Evolutionary conservation across 2,329 filamentous ascomycete species (phyloP), one percentile per base, ranked within the genome.

Genomic region (Scedosporium minutisporum): DNA sequence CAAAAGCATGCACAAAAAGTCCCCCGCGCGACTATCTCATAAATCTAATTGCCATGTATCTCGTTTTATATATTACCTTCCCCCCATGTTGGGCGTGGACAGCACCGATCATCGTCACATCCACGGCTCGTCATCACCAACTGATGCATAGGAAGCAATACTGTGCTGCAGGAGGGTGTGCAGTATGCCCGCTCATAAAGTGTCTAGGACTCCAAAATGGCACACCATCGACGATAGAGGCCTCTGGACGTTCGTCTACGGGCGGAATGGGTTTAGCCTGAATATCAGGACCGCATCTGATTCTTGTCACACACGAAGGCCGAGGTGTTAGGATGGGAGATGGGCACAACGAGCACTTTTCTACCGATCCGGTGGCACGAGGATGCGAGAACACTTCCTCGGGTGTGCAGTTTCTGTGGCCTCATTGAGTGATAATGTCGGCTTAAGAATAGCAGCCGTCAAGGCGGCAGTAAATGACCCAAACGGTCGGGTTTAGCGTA

Each of bases 401-500:
- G 29, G 51, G 21, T 21, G 6, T 55, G 4, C 12, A 12, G 5
- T 12, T 9, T 21, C 18, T 21, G 57, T 18, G 21, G 7, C 5
- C 6, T 23, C 38, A 46, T 16, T 29, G n/a, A 42, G 38, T 4
- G 12, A 18, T 16, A 59, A 61, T 57, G 25, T 18, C 18, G 27
- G 38, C 46, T 29, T 29, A 61, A 48, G n/a, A 57, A 55, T 57
- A 55, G 23, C 46, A 61, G 60, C 60, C 48, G 60, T 41, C 46
- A 6, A 57, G 29, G 48, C 60, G 60, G 48, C 48, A 57, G 46
- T 29, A 55, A 57, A 61, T 53, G 59, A 57, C 60, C 60, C 60
- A 61, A 61, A 29, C 48, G 41, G 29, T 61, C 60, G 60, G 46
- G 38, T 61, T 25, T 14, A 38, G 27, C 27, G 21, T 25, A 27